phyloP scores from a whole-genome alignment of 2,329 filamentous ascomycete genomes.

The Cercospora berteroae region DNA sequence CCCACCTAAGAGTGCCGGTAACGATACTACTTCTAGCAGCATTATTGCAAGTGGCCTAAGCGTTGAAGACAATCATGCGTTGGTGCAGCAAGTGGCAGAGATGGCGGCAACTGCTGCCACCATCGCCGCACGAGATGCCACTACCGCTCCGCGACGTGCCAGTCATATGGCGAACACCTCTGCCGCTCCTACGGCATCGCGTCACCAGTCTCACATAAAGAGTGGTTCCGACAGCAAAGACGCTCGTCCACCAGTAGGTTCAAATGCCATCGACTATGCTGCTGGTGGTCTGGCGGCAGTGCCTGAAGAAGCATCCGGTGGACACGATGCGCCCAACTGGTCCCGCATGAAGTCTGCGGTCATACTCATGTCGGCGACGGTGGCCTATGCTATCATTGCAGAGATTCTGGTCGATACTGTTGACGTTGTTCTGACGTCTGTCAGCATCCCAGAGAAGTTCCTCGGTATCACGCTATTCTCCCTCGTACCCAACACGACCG shows the following conservation, averaged over 20 bases:
- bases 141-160: constrained; percentile 51
- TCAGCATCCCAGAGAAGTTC: constrained; percentile 95
- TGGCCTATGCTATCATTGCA: constrained; percentile 94
- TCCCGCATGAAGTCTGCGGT: constrained; percentile 85
- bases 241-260: background rate
- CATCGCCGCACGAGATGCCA: constrained; percentile 76
- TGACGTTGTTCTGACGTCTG: constrained; percentile 87
- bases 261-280: constrained; percentile 32
- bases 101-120: constrained; percentile 89
- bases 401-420: constrained; percentile 97
- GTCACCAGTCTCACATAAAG: constrained; percentile 21
- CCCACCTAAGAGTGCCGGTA: constrained; percentile 62
- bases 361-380: constrained; percentile 81
- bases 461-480: constrained; percentile 95
- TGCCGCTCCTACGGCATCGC: constrained; percentile 14
- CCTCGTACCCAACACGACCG: constrained; percentile 94
- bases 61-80: constrained; percentile 74
- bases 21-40: constrained; percentile 43
- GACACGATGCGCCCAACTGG: constrained; percentile 99
- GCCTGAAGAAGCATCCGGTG: constrained; percentile 34
- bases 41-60: constrained; percentile 64
- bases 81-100: constrained; percentile 86
- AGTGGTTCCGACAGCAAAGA: constrained; percentile 16
- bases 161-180: constrained; percentile 43
- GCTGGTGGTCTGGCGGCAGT: constrained; percentile 30